phyloP scores from a whole-genome alignment of 352 stramenopile species.

The Phytophthora podocarpi region DNA sequence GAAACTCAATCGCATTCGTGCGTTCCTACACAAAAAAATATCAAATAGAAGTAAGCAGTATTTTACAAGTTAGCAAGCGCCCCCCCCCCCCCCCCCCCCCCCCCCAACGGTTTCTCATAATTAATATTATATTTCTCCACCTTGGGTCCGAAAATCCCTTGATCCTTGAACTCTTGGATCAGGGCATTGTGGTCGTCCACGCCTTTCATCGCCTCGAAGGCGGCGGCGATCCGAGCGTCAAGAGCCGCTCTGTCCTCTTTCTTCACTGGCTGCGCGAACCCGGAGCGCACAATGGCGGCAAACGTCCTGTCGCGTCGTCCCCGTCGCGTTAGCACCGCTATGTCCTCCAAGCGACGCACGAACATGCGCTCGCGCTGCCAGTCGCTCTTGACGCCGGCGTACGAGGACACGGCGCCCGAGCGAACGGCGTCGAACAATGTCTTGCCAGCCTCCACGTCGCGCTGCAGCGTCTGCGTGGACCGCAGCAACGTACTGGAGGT shows the following conservation, averaged over 20 bases:
- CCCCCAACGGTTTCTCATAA: slow-evolving; percentile 4
- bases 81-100: no score
- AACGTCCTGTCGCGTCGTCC: slow-evolving; percentile 26
- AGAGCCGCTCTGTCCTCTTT: slow-evolving; percentile 25
- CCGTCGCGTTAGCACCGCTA: slow-evolving; percentile 43
- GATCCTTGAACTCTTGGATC: slow-evolving; percentile 46
- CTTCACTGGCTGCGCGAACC: slow-evolving; percentile 51
- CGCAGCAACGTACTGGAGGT: slow-evolving; percentile 51
- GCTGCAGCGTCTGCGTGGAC: slow-evolving; percentile 60
- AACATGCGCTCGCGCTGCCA: slow-evolving; percentile 79
- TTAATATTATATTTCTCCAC: slow-evolving; percentile 33
- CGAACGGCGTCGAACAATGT: slow-evolving; percentile 73
- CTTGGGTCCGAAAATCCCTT: slow-evolving; percentile 56
- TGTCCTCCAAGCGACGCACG: slow-evolving; percentile 54
- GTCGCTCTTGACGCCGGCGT: slow-evolving; percentile 66
- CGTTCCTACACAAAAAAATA: slow-evolving; percentile 45
- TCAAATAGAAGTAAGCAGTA: background rate
- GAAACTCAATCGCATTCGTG: slow-evolving; percentile 52
- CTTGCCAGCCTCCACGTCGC: slow-evolving; percentile 46
- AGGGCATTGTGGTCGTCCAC: slow-evolving; percentile 80
- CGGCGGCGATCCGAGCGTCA: slow-evolving; percentile 61
- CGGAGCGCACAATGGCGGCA: slow-evolving; percentile 54
- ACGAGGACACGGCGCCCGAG: slow-evolving; percentile 66
- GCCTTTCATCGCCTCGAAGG: slow-evolving; percentile 56
- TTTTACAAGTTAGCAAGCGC: slow-evolving; percentile 2